Percentiles rank a stretch among this genome's conserved stretches.
Evolutionary conservation across 345 rosid genomes (phyloP).

Genomic region (Litchi chinensis): DNA sequence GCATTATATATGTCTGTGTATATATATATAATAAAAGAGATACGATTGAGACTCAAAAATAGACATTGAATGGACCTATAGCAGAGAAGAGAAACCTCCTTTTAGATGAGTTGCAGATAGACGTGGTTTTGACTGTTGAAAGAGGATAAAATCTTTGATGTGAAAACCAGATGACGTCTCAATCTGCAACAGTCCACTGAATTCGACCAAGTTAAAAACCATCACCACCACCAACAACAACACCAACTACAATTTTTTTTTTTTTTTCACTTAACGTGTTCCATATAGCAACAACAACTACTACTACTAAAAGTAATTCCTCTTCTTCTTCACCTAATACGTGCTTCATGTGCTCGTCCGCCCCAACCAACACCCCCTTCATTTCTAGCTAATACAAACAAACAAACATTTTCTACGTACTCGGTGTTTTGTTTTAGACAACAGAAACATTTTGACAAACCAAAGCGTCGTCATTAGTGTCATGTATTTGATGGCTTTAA

Average conservation of each 20-base stretch:
- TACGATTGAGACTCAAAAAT: no score
- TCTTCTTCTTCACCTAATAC: not conserved
- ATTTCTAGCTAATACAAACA: not conserved
- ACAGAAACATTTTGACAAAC: not conserved
- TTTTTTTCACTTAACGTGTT: slow-evolving; percentile 3
- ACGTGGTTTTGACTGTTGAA: not conserved
- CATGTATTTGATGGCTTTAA: slow-evolving; percentile 31
- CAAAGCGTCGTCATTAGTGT: not conserved
- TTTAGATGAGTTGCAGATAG: no score
- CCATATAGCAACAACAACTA: not conserved
- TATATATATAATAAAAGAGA: no score
- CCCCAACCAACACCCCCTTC: slow-evolving; percentile 24
- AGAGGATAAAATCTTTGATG: not conserved
- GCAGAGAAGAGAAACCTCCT: no score
- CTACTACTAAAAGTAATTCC: not conserved
- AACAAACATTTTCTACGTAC: not conserved
- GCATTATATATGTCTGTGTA: no score
- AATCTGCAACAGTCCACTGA: not conserved
- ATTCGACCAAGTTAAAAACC: not conserved
- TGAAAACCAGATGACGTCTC: not conserved
- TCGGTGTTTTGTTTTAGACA: not conserved
- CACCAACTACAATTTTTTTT: not conserved
- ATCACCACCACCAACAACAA: not conserved
- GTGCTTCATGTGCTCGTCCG: slow-evolving; percentile 15
- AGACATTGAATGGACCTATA: no score